Percentiles rank a stretch among this genome's conserved stretches.
These are phyloP conservation scores for Ajuga chamaepitys DNA, from an alignment of 257 asterid species.

Conservation along the genomic window DNA sequence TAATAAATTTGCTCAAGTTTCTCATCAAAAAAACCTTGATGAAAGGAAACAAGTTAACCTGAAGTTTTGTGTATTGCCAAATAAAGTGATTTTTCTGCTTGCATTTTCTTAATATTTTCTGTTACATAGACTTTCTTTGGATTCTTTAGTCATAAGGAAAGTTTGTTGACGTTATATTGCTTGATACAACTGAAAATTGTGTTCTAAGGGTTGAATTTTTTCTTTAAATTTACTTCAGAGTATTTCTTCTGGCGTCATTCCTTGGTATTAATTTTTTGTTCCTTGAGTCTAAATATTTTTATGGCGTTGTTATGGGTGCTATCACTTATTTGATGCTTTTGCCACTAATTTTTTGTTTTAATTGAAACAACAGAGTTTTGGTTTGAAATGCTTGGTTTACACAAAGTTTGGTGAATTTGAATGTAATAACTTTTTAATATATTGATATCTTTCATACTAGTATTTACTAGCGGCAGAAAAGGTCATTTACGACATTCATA, in stretches of 20 bases:
- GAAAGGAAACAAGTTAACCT: neutral
- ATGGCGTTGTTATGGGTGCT: neutral
- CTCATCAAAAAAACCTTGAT: neutral
- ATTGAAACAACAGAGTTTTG: neutral
- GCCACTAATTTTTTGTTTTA: neutral
- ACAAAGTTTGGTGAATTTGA: neutral
- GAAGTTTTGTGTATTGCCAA: neutral
- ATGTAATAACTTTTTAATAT: neutral
- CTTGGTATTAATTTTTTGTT: neutral
- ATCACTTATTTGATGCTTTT: neutral
- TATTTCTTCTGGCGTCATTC: neutral
- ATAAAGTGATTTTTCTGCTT: neutral
- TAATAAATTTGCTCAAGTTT: too few relatives aligned
- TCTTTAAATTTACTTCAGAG: neutral
- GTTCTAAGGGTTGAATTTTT: neutral
- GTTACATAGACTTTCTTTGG: neutral
- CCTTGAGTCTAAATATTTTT: neutral
- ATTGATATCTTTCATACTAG: neutral
- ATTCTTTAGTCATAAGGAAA: neutral
- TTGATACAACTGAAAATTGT: neutral
- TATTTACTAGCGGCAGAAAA: neutral
- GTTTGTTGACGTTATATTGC: neutral
- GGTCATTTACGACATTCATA: neutral
- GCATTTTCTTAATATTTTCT: neutral
- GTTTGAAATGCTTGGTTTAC: neutral